Base-by-base conservation (phyloP, 495 filamentous ascomycete genomes). In the Immersiella caudata region DNA sequence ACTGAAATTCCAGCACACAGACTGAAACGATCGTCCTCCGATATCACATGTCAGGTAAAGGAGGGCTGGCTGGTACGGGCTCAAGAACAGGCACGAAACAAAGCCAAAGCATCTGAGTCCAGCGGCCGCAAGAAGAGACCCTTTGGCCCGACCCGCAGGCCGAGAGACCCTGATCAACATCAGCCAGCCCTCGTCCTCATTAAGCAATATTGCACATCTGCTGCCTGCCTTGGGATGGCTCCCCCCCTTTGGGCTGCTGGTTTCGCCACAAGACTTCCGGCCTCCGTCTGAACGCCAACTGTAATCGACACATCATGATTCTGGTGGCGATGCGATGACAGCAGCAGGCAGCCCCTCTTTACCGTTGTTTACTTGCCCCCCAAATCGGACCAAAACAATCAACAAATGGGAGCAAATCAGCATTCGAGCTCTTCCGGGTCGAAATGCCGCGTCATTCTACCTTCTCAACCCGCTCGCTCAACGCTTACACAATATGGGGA, bases 121-220 rank as follows among this genome's bases (percentile, higher is more conserved):
- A 46, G 11, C 40, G 40, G 20, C 21, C 52, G 7, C 52, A 56
- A 56, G 25, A 27, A 57, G 12, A 57, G 54, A 57, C 54, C 52
- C 54, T 46, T 46, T 46, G 56, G 56, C 56, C 22, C 21, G 21
- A 62, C 20, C 1, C 0, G 36, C 20, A 22, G 60, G 40, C 60
- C 29, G 29, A 57, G 54, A 57, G 60, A 62, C 60, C 60, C 60
- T 62, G 60, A 62, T 62, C 60, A 62, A 62, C 60, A 46, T 49
- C n/a, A 24, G 18, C 33, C 29, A 33, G 29, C 4, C 29, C 22
- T 20, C 35, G 35, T n/a, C 21, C 14, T n/a, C 24, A 18, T 36
- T n/a, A n/a, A 26, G 57, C 60, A 33, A 33, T 22, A 21, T 27
- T 50, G 9, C 36, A n/a, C 21, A 18, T 22, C 63, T 27, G 22